These are phyloP conservation scores for Trametes coccinea DNA, from an alignment of 768 basidiomycete species.

Conservation along the genomic window DNA sequence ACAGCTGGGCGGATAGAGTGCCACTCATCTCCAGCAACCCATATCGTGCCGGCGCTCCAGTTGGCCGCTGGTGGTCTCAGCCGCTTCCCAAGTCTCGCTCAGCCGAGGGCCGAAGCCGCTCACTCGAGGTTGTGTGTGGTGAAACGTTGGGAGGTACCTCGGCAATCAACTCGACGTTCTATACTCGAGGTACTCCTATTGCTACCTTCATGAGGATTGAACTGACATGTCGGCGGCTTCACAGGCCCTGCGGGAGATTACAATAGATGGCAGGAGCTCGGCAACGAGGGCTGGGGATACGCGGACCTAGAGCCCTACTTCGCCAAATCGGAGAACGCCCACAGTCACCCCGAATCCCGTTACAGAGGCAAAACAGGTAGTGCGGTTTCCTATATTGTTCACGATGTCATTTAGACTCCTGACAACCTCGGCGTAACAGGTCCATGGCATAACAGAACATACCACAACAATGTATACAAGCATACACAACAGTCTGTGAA, in stretches of 20 bases:
- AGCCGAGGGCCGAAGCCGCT: not conserved
- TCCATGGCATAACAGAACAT: conserved; percentile 17
- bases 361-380: conserved; percentile 6
- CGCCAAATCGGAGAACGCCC: conserved; percentile 32
- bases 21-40: conserved; percentile 34
- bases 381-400: not conserved
- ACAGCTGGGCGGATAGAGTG: conserved; percentile 21
- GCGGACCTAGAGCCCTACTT: conserved; percentile 38
- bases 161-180: conserved; percentile 46
- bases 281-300: conserved; percentile 38
- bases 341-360: not conserved
- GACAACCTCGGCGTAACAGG: not conserved
- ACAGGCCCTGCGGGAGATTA: conserved; percentile 31
- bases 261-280: conserved; percentile 32
- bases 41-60: conserved; percentile 20
- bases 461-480: conserved; percentile 4
- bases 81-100: not conserved
- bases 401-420: not conserved
- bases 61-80: conserved; percentile 13
- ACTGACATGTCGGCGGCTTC: not conserved
- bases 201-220: not conserved
- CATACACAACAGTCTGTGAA: conserved; percentile 5
- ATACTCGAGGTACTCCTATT: conserved; percentile 27
- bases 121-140: conserved; percentile 24
- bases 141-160: conserved; percentile 45